phyloP scores from a whole-genome alignment of 176 grass and related monocot species.

The Triticum turgidum region DNA sequence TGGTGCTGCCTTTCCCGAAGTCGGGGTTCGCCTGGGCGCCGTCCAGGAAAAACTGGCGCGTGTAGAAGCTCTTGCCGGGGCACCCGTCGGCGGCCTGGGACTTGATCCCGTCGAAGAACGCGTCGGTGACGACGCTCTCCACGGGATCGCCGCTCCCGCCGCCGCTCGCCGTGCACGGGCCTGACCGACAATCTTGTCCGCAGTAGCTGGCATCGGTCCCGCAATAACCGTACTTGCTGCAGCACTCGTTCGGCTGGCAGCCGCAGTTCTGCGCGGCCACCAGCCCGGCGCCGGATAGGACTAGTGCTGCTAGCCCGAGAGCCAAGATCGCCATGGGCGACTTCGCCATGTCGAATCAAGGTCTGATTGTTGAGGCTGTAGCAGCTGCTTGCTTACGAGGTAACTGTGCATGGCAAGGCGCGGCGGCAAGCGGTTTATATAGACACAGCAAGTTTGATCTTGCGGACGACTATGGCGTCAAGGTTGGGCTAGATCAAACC shows the following conservation, averaged over 20 bases:
- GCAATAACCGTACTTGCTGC: constrained; percentile 42
- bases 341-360: constrained; percentile 6
- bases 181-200: neutral
- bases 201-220: neutral
- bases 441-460: neutral
- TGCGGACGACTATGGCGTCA: neutral
- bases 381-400: neutral
- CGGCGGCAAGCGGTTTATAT: neutral
- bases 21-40: neutral
- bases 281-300: neutral
- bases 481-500: neutral
- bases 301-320: neutral
- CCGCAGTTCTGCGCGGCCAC: constrained; percentile 33
- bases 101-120: constrained; percentile 54
- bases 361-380: neutral
- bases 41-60: constrained; percentile 44
- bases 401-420: neutral
- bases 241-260: constrained; percentile 37
- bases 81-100: constrained; percentile 38
- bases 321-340: constrained; percentile 16
- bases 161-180: constrained; percentile 25
- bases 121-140: constrained; percentile 2
- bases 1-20: constrained; percentile 39
- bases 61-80: constrained; percentile 62
- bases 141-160: neutral